Base-by-base conservation (phyloP, 352 stramenopile genomes). In the Phytophthora pisi region DNA sequence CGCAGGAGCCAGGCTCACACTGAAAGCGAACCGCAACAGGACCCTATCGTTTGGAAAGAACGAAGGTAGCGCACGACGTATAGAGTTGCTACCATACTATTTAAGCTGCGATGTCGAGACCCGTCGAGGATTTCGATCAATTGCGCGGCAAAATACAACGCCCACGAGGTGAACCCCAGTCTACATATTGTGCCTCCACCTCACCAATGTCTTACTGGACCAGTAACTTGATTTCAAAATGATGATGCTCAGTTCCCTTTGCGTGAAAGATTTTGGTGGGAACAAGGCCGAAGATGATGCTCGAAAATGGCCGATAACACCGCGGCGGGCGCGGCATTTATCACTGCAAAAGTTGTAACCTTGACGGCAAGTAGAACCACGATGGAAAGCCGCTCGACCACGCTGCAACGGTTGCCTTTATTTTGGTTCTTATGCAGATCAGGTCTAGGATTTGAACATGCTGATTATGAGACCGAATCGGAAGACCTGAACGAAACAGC, bases 11-110 rank as follows among this genome's bases (percentile, higher is more conserved):
- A 20, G 20, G 20, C 20, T 20, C 20, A 20, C 20, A 20, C 20
- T 20, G 20, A 20, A 20, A 20, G 20, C 20, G 20, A 20, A 20
- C 20, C 20, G 20, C 20, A 20, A 20, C 20, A 20, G 20, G 20
- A 20, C 20, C 20, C 20, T 20, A 20, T 20, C 20, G 20, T 20
- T 20, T 20, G 20, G 20, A 20, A 20, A 20, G 20, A 38, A 28
- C 15, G 9, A 20, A 57, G 34, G 20, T 52, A 71, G 57, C 28
- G 36, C 31, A 18, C 51, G 56, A 0, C 34, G 34, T 55, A 51
- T 20, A 18, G 57, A 47, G 53, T 36, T 64, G 64, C 58, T 50
- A 68, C 43, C 51, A 68, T 16, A 70, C 50, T 70, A 70, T 70
- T 70, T 70, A 70, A 70, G 18, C 40, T 61, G 57, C 60, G 49